These are phyloP conservation scores for Alternaria angustiovoidea DNA, from an alignment of 2,329 filamentous ascomycete species.

Conservation along the genomic window DNA sequence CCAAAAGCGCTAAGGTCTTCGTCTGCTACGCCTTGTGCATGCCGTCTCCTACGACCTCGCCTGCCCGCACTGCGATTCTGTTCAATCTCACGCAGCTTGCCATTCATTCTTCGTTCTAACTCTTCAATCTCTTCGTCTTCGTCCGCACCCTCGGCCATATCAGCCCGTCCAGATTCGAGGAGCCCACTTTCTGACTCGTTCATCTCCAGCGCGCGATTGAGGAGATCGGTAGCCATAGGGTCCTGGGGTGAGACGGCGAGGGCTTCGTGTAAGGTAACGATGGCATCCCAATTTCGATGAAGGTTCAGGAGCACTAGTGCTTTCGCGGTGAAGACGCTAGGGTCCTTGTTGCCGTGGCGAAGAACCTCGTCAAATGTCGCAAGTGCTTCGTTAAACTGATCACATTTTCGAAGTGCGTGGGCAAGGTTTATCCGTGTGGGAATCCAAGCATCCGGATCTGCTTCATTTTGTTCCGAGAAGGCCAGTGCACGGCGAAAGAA, in stretches of 20 bases:
- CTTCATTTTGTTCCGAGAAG: constrained; percentile 81
- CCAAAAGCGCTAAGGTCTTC: constrained; percentile 51
- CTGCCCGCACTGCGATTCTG: constrained; percentile 63
- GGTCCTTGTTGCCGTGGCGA: constrained; percentile 79
- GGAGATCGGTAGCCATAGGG: constrained; percentile 78
- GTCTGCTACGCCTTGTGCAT: constrained; percentile 55
- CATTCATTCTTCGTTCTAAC: constrained; percentile 63
- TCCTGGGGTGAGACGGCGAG: constrained; percentile 81
- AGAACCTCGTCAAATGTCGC: constrained; percentile 87
- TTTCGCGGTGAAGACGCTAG: constrained; percentile 80
- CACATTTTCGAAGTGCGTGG: constrained; percentile 80
- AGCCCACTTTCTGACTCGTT: constrained; percentile 45
- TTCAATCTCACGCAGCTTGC: constrained; percentile 59
- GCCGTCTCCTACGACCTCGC: constrained; percentile 58
- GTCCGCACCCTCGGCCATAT: constrained; percentile 9
- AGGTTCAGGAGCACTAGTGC: constrained; percentile 85
- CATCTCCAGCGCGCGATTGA: constrained; percentile 70
- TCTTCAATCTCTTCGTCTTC: constrained; percentile 53
- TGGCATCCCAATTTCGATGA: constrained; percentile 76
- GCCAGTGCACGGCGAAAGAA: constrained; percentile 81
- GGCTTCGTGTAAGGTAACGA: constrained; percentile 84
- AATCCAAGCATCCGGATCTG: constrained; percentile 82
- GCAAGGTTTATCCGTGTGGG: constrained; percentile 87
- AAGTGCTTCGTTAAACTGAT: constrained; percentile 74
- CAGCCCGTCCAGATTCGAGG: constrained; percentile 1